Base-by-base conservation (phyloP, 2,329 filamentous ascomycete genomes). In the Alternaria sp. region DNA sequence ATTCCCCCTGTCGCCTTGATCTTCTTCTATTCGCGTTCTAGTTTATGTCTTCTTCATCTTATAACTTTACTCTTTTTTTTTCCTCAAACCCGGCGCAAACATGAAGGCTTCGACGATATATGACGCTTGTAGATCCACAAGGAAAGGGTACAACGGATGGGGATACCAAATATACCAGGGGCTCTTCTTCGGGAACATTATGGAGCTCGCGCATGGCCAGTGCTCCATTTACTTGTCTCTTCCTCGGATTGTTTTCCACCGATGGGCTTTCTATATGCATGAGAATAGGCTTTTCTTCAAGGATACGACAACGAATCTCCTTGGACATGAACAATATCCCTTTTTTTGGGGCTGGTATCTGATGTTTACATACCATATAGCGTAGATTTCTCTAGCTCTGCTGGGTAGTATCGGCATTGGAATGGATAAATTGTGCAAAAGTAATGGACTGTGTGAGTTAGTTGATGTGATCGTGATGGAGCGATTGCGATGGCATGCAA, bases 1-100 rank as follows among this genome's bases (percentile, higher is more conserved):
- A 62, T 62, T 62, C 59, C 59, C 59, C 59, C 59, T 62, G 59
- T 47, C 45, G 30, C 54, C 59, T 58, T 58, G 49, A 21, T 23
- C n/a, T 51, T 44, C 36, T 44, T 61, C 17, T 26, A 47, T 49
- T 52, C 15, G 19, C 40, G 26, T 59, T 40, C 40, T 23, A 45
- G 36, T 52, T 36, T 4, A 47, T 26, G 9, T 43, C 45, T 55
- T 26, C 28, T 28, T 59, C 36, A 10, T 40, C 36, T 36, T 36
- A 40, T 40, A 17, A 45, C 26, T 13, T 36, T 25, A 25, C n/a
- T 54, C 15, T 10, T 19, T 32, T 28, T 46, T 40, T 30, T 32
- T 30, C n/a, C n/a, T 26, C 28, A 57, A 10, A 19, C 46, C 36
- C 45, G 45, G 58, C 58, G 52, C 58, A 61, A 25, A 25, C 36